phyloP scores from a whole-genome alignment of 2,329 filamentous ascomycete genomes.

The Erysiphe pulchra region DNA sequence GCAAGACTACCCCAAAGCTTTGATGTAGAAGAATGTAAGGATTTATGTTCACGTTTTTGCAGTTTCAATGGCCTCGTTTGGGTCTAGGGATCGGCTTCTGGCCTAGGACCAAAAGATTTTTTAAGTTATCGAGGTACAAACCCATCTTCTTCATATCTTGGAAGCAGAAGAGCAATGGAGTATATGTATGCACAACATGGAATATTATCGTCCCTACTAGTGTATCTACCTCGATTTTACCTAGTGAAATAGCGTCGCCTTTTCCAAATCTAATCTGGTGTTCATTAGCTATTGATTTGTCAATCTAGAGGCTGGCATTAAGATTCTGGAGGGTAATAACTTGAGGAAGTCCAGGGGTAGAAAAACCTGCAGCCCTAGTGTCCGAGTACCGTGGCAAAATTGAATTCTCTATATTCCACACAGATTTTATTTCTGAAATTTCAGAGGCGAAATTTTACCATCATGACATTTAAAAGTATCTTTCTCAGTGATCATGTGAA shows the following conservation, averaged over 20 bases:
- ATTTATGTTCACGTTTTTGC: too few species aligned
- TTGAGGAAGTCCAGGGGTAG: neutral
- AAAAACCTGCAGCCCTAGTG: neutral
- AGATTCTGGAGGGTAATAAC: neutral
- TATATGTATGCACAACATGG: neutral
- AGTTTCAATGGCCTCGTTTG: too few species aligned
- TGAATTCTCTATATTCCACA: neutral
- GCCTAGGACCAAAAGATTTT: neutral
- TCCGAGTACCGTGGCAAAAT: neutral
- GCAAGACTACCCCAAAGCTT: too few species aligned
- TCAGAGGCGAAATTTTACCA: neutral
- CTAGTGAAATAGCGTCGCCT: neutral
- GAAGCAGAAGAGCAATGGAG: neutral
- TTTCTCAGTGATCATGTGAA: neutral
- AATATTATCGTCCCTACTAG: neutral
- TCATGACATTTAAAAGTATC: neutral
- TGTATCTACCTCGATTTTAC: neutral
- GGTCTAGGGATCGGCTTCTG: neutral
- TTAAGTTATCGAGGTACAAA: neutral
- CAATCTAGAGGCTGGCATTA: neutral
- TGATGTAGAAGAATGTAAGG: too few species aligned
- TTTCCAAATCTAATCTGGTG: slow-evolving; percentile 1
- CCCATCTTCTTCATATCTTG: neutral
- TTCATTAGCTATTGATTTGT: neutral
- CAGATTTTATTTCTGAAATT: neutral